These are phyloP conservation scores for Saccharomycopsis sp. DNA, from an alignment of 805 yeast genomes.

Conservation along the genomic window DNA sequence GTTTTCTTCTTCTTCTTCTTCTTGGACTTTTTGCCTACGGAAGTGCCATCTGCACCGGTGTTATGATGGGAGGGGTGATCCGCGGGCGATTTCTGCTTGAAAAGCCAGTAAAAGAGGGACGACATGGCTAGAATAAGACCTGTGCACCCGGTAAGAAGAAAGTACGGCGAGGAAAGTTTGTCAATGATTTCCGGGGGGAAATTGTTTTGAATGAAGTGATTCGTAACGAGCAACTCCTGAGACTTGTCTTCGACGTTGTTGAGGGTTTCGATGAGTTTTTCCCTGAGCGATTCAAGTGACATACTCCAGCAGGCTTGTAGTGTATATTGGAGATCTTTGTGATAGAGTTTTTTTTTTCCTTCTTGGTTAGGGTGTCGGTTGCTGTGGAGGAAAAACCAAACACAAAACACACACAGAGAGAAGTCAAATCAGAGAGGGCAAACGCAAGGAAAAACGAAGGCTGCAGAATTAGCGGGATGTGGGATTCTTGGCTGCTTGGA, in stretches of 20 bases:
- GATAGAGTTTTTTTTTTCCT: no score
- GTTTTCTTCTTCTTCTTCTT: background rate
- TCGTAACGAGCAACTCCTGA: background rate
- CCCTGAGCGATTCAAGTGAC: background rate
- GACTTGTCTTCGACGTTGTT: background rate
- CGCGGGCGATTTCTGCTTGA: background rate
- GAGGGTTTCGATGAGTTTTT: background rate
- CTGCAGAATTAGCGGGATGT: no score
- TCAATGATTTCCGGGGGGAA: background rate
- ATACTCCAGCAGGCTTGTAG: no score
- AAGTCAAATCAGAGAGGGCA: no score
- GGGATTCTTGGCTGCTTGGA: no score
- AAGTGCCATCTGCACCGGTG: background rate
- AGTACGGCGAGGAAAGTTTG: background rate
- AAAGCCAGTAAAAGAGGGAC: constrained; percentile 1
- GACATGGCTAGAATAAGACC: background rate
- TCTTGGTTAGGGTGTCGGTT: no score
- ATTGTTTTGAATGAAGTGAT: background rate
- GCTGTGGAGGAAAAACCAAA: no score
- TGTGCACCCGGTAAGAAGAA: background rate
- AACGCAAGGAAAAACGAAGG: no score
- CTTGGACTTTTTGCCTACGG: background rate
- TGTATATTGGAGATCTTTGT: no score
- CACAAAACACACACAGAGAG: no score
- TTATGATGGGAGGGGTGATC: background rate